Conservation (phyloP, 768 basidiomycete genomes). For the Chalciporus chontae region DNA sequence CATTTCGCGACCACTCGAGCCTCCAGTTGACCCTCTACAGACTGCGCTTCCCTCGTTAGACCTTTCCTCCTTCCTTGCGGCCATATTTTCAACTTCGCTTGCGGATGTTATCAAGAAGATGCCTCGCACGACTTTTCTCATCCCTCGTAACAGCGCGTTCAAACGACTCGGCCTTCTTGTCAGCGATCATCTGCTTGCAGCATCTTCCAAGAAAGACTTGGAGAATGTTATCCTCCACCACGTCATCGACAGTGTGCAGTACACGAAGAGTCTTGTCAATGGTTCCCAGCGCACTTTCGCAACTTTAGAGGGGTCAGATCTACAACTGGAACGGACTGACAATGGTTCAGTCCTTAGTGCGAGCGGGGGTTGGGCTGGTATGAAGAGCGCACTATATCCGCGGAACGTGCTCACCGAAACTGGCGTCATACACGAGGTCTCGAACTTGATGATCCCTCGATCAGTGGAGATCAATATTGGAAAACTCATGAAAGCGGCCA, state of each 20-base stretch:
- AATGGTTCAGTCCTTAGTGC: slow-evolving; percentile 51
- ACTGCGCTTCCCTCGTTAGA: slow-evolving; percentile 81
- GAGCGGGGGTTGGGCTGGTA: slow-evolving; percentile 77
- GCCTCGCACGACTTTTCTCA: slow-evolving; percentile 75
- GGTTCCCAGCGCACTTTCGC: slow-evolving; percentile 71
- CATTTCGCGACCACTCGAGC: slow-evolving; percentile 75
- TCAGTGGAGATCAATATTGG: slow-evolving; percentile 81
- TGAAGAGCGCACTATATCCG: slow-evolving; percentile 57
- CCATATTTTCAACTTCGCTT: slow-evolving; percentile 81
- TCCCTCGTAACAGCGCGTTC: slow-evolving; percentile 91
- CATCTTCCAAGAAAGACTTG: slow-evolving; percentile 76
- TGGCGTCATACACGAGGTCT: slow-evolving; percentile 87
- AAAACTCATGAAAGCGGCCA: slow-evolving; percentile 88
- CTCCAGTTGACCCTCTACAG: slow-evolving; percentile 77
- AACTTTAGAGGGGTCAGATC: slow-evolving; percentile 82
- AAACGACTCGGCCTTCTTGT: slow-evolving; percentile 78
- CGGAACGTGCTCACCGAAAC: slow-evolving; percentile 77
- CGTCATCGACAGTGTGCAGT: slow-evolving; percentile 71
- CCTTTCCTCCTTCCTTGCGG: slow-evolving; percentile 86
- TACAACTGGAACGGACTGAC: slow-evolving; percentile 65
- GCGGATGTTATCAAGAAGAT: slow-evolving; percentile 62
- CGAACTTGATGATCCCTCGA: slow-evolving; percentile 82
- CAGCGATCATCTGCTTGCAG: slow-evolving; percentile 78
- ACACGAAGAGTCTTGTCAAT: slow-evolving; percentile 55
- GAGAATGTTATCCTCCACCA: slow-evolving; percentile 88